Conservation (phyloP, 306 rosid species). For the Lathyrus aphaca region DNA sequence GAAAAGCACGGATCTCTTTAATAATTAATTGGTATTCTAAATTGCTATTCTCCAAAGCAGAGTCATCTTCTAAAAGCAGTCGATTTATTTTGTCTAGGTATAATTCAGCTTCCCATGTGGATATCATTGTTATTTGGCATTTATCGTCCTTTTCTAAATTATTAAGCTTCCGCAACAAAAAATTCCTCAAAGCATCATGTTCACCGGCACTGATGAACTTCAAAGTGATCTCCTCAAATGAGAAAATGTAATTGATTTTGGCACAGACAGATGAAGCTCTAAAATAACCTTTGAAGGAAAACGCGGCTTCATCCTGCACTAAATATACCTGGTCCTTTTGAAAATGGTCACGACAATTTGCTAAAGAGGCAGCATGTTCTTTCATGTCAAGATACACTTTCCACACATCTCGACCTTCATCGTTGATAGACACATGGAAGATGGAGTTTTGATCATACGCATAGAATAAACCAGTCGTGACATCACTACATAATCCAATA, state of each 20-base stretch:
- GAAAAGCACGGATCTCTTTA: constrained; percentile 88
- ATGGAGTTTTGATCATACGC: constrained; percentile 92
- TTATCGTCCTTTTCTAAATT: constrained; percentile 78
- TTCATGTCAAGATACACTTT: constrained; percentile 95
- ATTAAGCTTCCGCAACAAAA: constrained; percentile 87
- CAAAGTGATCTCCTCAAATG: constrained; percentile 93
- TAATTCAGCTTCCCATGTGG: constrained; percentile 95
- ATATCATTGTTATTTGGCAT: constrained; percentile 98
- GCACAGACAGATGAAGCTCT: constrained; percentile 96
- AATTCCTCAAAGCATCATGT: constrained; percentile 96
- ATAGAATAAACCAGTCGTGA: constrained; percentile 94
- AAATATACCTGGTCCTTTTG: constrained; percentile 95
- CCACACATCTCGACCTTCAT: constrained; percentile 98
- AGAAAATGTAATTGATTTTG: constrained; percentile 80
- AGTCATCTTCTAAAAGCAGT: constrained; percentile 90
- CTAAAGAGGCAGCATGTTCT: constrained; percentile 88
- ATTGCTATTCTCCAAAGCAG: constrained; percentile 63
- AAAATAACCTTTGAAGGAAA: constrained; percentile 76
- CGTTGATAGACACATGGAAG: constrained; percentile 96
- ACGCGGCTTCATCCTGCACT: constrained; percentile 95
- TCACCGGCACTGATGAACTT: constrained; percentile 81
- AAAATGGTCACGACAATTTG: constrained; percentile 87
- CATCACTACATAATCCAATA: constrained; percentile 95
- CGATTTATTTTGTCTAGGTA: constrained; percentile 97
- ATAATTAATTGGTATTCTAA: constrained; percentile 82